Evolutionary conservation across 108 stramenopile species (phyloP), one percentile per base, ranked within the genome.

Genomic region (Schizochytrium sp.): DNA sequence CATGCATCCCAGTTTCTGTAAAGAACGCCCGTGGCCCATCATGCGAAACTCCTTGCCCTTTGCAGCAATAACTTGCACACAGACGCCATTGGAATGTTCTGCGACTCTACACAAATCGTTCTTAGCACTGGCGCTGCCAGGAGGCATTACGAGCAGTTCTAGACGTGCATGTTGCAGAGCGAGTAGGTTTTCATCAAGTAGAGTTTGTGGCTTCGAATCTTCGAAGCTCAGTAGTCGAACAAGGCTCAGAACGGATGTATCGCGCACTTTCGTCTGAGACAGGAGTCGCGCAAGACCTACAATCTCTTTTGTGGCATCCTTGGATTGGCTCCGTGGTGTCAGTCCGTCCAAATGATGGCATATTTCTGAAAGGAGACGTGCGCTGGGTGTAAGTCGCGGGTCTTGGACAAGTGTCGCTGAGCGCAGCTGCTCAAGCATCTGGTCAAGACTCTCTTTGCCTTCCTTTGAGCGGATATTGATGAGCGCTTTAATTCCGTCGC

Each of bases 361-460:
- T 1, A 83, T 4, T 3, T 83, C 72, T n/a, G 72, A 83, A 21
- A 83, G 21, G 0, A 53, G 12, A n/a, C 72, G 72, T 5, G 72
- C 72, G 72, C 72, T 83, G 5, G 72, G 72, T 5, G 72, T 83
- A 25, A 83, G 72, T 53, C 72, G 72, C 16, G 72, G 72, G 72
- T 83, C 72, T 83, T 83, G 72, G 21, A 83, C 72, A 47, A 83
- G 72, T 83, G 72, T 83, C 51, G 72, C 72, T 53, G 72, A 83
- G 72, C 72, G 72, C 10, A 83, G 72, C 72, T 83, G 72, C 51
- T 83, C 72, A 83, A 83, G 72, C 72, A 21, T 83, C 72, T 83
- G 72, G 51, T 83, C 72, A 23, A 83, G 72, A 5, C 18, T 23
- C 8, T 83, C 72, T n/a, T 23, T 83, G n/a, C 72, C 72, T 21